These are phyloP conservation scores for Paramarasmius palmivorus DNA, from an alignment of 1,284 basidiomycete genomes.

Conservation along the genomic window DNA sequence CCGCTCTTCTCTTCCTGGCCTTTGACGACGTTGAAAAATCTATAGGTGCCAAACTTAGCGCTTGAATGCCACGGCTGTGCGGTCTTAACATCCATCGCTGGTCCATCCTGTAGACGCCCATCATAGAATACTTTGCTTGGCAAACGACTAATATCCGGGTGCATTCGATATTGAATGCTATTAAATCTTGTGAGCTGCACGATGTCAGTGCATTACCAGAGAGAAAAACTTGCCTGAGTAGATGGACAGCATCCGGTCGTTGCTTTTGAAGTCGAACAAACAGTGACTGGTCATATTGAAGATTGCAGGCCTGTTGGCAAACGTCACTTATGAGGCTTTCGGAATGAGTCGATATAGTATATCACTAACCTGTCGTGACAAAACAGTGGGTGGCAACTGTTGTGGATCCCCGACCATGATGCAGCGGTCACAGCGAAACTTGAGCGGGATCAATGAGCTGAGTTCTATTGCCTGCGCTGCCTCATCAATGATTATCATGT, in stretches of 20 bases:
- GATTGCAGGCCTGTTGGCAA: constrained; percentile 63
- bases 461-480: constrained; percentile 97
- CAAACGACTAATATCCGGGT: constrained; percentile 90
- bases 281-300: constrained; percentile 87
- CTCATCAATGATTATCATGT: constrained; percentile 97
- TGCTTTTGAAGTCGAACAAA: constrained; percentile 92
- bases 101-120: constrained; percentile 82
- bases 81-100: constrained; percentile 86
- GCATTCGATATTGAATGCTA: constrained; percentile 99
- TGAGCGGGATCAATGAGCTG: constrained; percentile 95
- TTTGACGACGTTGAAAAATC: constrained; percentile 79
- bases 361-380: constrained; percentile 72
- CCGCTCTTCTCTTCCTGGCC: constrained; percentile 58
- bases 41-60: constrained; percentile 83
- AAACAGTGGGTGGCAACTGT: constrained; percentile 95
- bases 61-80: constrained; percentile 85
- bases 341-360: background rate
- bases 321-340: background rate
- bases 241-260: constrained; percentile 79
- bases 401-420: constrained; percentile 99
- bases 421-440: constrained; percentile 83
- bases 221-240: constrained; percentile 70
- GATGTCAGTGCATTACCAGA: constrained; percentile 7
- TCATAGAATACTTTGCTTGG: constrained; percentile 93
- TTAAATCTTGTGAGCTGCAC: no score